phyloP scores from a whole-genome alignment of 805 yeast genomes.

The Starmerella lactis-condensi region DNA sequence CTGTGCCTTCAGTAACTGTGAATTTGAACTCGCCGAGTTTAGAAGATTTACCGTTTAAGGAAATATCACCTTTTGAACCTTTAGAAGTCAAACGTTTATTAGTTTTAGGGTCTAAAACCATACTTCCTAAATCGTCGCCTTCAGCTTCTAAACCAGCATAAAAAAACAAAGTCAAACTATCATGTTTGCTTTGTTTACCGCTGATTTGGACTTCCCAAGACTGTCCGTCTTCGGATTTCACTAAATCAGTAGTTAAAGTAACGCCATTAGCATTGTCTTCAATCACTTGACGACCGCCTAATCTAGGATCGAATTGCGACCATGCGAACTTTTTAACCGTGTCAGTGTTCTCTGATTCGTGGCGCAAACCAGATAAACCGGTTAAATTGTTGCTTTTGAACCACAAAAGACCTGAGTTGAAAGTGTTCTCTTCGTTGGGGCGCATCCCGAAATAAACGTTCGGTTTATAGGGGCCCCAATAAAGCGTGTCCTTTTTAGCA shows the following conservation, averaged over 20 bases:
- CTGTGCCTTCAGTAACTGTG: conserved; percentile 34
- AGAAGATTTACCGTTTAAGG: conserved; percentile 35
- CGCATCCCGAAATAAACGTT: conserved; percentile 70
- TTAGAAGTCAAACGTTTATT: conserved; percentile 13
- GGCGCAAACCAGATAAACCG: conserved; percentile 44
- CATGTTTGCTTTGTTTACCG: conserved; percentile 34
- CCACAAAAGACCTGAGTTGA: conserved; percentile 78
- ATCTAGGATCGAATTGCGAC: conserved; percentile 71
- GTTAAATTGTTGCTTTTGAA: conserved; percentile 41
- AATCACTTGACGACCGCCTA: conserved; percentile 67
- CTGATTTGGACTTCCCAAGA: conserved; percentile 59
- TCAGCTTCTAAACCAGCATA: conserved; percentile 38
- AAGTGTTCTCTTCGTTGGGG: conserved; percentile 60
- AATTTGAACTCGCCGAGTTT: conserved; percentile 53
- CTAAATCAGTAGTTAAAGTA: conserved; percentile 50
- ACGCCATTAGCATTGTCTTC: conserved; percentile 47
- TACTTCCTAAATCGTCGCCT: conserved; percentile 12
- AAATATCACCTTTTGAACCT: conserved; percentile 23
- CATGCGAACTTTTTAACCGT: conserved; percentile 61
- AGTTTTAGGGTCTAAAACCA: conserved; percentile 15
- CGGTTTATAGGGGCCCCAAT: conserved; percentile 91
- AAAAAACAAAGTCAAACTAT: conserved; percentile 47
- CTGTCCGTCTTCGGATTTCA: conserved; percentile 53
- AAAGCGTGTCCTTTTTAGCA: conserved; percentile 28
- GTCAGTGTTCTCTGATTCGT: conserved; percentile 56